Evolutionary conservation across 2,329 filamentous ascomycete species (phyloP).

Genomic region (Colletotrichum sublineola): DNA sequence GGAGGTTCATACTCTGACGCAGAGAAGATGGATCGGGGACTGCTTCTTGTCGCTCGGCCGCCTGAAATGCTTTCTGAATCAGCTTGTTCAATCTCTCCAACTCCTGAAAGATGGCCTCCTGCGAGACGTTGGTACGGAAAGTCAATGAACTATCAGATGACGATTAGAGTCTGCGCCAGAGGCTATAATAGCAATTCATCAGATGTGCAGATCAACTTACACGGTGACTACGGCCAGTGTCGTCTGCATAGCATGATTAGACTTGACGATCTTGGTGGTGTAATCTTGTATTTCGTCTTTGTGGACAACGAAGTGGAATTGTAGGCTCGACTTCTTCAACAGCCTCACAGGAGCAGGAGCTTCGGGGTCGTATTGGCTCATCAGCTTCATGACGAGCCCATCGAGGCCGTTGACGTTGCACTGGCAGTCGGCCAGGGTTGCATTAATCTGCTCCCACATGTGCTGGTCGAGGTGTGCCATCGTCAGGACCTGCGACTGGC

Average conservation of each 20-base stretch:
- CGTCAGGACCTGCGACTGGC: conserved; percentile 4
- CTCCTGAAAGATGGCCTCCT: conserved; percentile 24
- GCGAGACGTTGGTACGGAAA: conserved; percentile 17
- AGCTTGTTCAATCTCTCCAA: conserved; percentile 8
- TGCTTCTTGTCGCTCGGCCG: background rate
- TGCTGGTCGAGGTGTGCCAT: conserved; percentile 24
- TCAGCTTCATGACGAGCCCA: conserved; percentile 10
- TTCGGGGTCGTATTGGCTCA: conserved; percentile 13
- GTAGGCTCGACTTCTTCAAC: conserved; percentile 20
- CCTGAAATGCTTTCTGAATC: background rate
- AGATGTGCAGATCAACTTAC: background rate
- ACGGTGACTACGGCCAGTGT: conserved; percentile 25
- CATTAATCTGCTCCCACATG: conserved; percentile 29
- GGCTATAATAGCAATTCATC: too few relatives aligned
- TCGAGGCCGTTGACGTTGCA: conserved; percentile 13
- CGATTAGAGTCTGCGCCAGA: background rate
- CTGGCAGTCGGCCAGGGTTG: conserved; percentile 18
- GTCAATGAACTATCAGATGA: conserved; percentile 7
- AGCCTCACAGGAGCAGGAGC: background rate
- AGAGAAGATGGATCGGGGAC: background rate
- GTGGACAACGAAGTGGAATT: conserved; percentile 15
- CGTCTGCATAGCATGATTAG: conserved; percentile 28
- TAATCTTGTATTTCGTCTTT: conserved; percentile 24
- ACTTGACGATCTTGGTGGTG: conserved; percentile 23
- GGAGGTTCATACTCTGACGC: conserved; percentile 19